Percentiles rank a stretch among this genome's conserved stretches.
Evolutionary conservation across 345 rosid genomes (phyloP).

Genomic region (Lumnitzera littorea): DNA sequence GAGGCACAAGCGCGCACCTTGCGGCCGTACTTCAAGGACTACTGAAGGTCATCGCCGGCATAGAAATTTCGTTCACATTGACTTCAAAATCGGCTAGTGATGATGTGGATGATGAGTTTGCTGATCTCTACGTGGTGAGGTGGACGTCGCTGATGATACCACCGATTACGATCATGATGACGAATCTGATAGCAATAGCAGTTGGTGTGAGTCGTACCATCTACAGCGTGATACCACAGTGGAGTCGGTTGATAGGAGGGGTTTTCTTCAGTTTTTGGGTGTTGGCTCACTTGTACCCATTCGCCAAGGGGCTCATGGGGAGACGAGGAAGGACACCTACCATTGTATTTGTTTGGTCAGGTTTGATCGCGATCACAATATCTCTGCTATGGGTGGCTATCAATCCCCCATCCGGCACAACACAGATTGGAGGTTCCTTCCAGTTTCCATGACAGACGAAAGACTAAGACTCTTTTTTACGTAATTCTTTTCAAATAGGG

Average conservation of each 20-base stretch:
- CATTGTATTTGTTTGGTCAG: slow-evolving; percentile 96
- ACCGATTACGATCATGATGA: slow-evolving; percentile 88
- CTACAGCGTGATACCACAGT: slow-evolving; percentile 72
- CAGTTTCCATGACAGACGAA: slow-evolving; percentile 56
- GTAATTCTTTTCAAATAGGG: slow-evolving; percentile 9
- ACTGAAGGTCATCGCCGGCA: slow-evolving; percentile 85
- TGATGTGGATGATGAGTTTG: slow-evolving; percentile 86
- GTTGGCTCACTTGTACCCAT: slow-evolving; percentile 95
- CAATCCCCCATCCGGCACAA: slow-evolving; percentile 66
- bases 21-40: slow-evolving; percentile 96
- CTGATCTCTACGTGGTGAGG: slow-evolving; percentile 74
- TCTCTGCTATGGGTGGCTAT: slow-evolving; percentile 98
- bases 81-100: slow-evolving; percentile 87
- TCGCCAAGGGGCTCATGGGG: slow-evolving; percentile 97
- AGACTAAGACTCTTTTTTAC: slow-evolving; percentile 21
- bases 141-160: slow-evolving; percentile 94
- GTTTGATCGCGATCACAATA: slow-evolving; percentile 84
- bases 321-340: slow-evolving; percentile 96
- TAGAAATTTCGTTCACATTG: slow-evolving; percentile 86
- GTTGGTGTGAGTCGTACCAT: slow-evolving; percentile 92
- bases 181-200: slow-evolving; percentile 80
- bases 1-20: slow-evolving; percentile 95
- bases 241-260: slow-evolving; percentile 87
- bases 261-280: slow-evolving; percentile 99
- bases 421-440: slow-evolving; percentile 84